Evolutionary conservation across 768 basidiomycete species (phyloP).

Genomic region (Hygrophorus pudorinus): DNA sequence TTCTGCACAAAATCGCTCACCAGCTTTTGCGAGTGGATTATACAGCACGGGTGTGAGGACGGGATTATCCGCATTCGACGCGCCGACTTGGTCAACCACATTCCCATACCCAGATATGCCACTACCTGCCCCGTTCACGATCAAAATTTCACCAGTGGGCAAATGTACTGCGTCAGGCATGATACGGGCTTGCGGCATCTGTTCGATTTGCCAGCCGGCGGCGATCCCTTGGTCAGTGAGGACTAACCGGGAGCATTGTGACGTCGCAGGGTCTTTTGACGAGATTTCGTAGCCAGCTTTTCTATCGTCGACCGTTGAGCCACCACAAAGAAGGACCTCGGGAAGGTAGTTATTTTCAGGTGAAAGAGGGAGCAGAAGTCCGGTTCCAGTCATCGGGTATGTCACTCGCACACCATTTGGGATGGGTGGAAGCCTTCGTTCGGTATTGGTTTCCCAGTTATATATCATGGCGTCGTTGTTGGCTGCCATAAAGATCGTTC

Average conservation of each 20-base stretch:
- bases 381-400: constrained; percentile 76
- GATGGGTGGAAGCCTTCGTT: constrained; percentile 51
- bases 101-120: constrained; percentile 78
- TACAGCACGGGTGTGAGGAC: constrained; percentile 64
- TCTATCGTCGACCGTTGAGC: constrained; percentile 54
- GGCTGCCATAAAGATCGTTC: constrained; percentile 64
- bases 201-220: constrained; percentile 63
- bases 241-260: constrained; percentile 62
- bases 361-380: constrained; percentile 60
- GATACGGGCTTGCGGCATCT: constrained; percentile 61
- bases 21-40: constrained; percentile 40
- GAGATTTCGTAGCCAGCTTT: constrained; percentile 53
- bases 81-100: constrained; percentile 55
- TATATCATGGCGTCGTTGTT: constrained; percentile 76
- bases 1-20: constrained; percentile 45
- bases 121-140: constrained; percentile 66
- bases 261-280: constrained; percentile 62
- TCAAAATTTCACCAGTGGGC: constrained; percentile 63
- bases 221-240: constrained; percentile 56
- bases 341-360: constrained; percentile 53
- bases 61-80: constrained; percentile 72
- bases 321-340: constrained; percentile 70
- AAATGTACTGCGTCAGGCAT: constrained; percentile 80
- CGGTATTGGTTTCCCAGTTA: constrained; percentile 56
- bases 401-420: constrained; percentile 76